These are phyloP conservation scores for Cryptococcus depauperatus DNA, from an alignment of 1,284 basidiomycete genomes.

Conservation along the genomic window DNA sequence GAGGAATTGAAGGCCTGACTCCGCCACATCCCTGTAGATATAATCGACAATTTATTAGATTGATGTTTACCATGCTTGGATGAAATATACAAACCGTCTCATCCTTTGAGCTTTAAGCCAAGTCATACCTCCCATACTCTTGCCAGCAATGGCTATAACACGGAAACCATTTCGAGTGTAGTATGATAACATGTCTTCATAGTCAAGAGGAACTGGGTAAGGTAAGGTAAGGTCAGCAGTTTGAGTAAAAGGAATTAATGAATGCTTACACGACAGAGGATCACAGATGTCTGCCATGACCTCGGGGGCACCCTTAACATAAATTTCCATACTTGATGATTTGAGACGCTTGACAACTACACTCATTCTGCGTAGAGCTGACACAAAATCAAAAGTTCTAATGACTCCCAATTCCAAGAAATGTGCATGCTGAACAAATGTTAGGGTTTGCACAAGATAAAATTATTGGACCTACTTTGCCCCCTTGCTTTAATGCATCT, in stretches of 20 bases:
- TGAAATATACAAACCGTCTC: conserved; percentile 59
- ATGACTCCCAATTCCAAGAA: conserved; percentile 96
- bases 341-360: conserved; percentile 94
- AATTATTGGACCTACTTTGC: conserved; percentile 52
- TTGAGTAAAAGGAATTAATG: not conserved
- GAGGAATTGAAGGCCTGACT: conserved; percentile 82
- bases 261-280: conserved; percentile 64
- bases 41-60: conserved; percentile 2
- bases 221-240: not conserved
- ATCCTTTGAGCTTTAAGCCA: conserved; percentile 98
- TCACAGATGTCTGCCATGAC: conserved; percentile 95
- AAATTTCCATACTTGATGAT: conserved; percentile 91
- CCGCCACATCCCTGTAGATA: conserved; percentile 73
- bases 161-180: conserved; percentile 97
- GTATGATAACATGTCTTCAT: conserved; percentile 91
- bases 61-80: not conserved
- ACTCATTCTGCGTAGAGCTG: conserved; percentile 87
- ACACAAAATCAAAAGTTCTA: conserved; percentile 94
- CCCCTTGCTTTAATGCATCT: conserved; percentile 75
- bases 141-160: conserved; percentile 96
- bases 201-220: conserved; percentile 78
- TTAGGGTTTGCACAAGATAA: not conserved
- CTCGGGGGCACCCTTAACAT: conserved; percentile 97
- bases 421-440: conserved; percentile 66
- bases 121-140: conserved; percentile 83